Evolutionary conservation across 1,139 yeast species (phyloP), one percentile per base, ranked within the genome.

Genomic region (Taiozyma sp.): DNA sequence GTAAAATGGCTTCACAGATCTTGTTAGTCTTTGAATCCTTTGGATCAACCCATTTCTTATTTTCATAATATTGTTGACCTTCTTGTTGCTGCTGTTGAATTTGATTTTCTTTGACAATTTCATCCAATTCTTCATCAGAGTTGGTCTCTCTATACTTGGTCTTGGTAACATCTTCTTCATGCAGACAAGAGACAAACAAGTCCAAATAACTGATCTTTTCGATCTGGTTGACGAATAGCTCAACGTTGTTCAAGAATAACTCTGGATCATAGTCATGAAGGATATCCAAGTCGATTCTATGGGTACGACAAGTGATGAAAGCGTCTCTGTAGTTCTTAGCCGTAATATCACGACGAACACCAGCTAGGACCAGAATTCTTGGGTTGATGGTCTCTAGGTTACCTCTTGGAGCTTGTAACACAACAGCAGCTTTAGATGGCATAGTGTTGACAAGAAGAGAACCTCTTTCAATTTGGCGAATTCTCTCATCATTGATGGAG

Each of bases 401-500:
- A 55, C 99, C 99, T 67, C 99, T 80, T 53, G 96, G 96, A 4
- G 97, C 97, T 68, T 95, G 97, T 50, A 95, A 74, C 3, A 89
- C 83, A 19, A 95, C 91, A 0, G 95, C 81, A 52, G 91, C 84
- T 53, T 81, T 87, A 0, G 96, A 82, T 1, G 98, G 97, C 65
- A 91, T 84, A 1, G 82, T 83, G 44, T 93, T 76, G 1, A 93
- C 89, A 48, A 95, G 70, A 34, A 87, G 62, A 0, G 97, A 89
- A 1, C 99, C 99, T 57, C 97, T 78, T 69, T 95, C 99, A 51
- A 95, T 84, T 52, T 85, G 82, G 60, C 99, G 81, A 24, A 87
- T 77, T 69, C 97, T 81, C 70, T 93, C 99, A 66, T 91, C 97
- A 44, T 61, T 65, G 14, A 66, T 65, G 27, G 65, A 58, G 19